Evolutionary conservation across 257 asterid species (phyloP), one percentile per base, ranked within the genome.

Genomic region (Perilla frutescens): DNA sequence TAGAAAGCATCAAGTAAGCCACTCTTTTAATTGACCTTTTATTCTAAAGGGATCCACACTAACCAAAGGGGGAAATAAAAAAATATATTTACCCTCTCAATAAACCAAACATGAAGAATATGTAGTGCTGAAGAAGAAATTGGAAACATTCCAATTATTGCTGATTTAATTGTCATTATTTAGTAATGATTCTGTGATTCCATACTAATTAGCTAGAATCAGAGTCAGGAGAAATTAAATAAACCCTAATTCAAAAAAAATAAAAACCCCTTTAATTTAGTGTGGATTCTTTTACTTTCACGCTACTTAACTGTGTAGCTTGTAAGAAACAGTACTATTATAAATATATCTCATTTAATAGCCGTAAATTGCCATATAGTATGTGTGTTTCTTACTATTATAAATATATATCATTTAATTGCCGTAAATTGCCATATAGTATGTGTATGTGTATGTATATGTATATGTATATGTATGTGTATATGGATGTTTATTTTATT

Each of bases 21-120:
- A 20, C 87, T 76, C 68, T 72, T 81, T 73, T 66, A 40, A 39
- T 10, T 81, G 77, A 78, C 79, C 86, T 82, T 88, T 86, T 76
- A 62, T 82, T 78, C 81, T 80, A 85, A 88, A 84, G 87, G 73
- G 75, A 45, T 62, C 68, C 82, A 81, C 84, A 81, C 91, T 72
- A 73, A 67, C 74, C 77, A 74, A 68, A 64, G 68, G 75, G 59
- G 59, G 15, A 61, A 0, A 5, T 8, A 20, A 12, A 4, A 26
- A 45, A 8, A 48, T 53, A 62, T 71, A 71, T 84, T 77, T 74
- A 66, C 84, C 73, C 53, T 6, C 62, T 64, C 57, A 50, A 67
- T 50, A 15, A 68, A 43, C 41, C 70, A n/a, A 14, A 8, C 60
- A 40, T 63, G 13, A 54, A 77, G 77, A 77, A 84, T 77, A 75